These are phyloP conservation scores for Furcasterigmium sp. DNA, from an alignment of 2,329 filamentous ascomycete species.

Conservation along the genomic window DNA sequence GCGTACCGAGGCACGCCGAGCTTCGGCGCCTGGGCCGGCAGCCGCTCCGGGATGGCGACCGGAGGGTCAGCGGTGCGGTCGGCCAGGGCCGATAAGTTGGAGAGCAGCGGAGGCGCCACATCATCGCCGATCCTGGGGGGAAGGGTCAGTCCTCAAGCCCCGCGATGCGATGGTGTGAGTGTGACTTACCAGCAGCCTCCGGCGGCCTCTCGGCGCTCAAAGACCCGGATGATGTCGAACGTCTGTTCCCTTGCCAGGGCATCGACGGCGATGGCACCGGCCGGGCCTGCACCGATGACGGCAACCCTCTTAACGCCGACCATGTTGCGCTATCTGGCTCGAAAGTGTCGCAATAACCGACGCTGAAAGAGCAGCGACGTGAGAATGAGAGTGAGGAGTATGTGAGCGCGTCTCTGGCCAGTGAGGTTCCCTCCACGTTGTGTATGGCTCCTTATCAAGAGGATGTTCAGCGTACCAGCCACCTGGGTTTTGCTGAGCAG, in stretches of 20 bases:
- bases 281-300: constrained; percentile 56
- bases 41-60: constrained; percentile 34
- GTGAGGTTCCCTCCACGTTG: background rate
- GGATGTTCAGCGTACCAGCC: background rate
- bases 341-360: background rate
- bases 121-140: constrained; percentile 36
- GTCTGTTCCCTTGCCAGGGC: constrained; percentile 52
- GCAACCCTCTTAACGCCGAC: constrained; percentile 37
- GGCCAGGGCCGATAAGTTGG: constrained; percentile 40
- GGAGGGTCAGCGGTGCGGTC: constrained; percentile 44
- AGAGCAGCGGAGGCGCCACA: constrained; percentile 29
- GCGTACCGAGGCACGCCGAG: constrained; percentile 41
- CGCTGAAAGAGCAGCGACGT: background rate
- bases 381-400: background rate
- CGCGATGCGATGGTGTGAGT: no score
- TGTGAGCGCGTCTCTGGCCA: no score
- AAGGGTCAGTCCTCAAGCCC: no score
- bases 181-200: constrained; percentile 55
- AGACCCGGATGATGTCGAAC: constrained; percentile 56
- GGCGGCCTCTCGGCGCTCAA: constrained; percentile 53
- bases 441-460: background rate
- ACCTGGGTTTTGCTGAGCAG: no score
- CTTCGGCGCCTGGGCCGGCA: constrained; percentile 41
- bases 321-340: constrained; percentile 5
- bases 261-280: constrained; percentile 55